Base-by-base conservation (phyloP, 768 basidiomycete species). In the Thelephora ganbajun region DNA sequence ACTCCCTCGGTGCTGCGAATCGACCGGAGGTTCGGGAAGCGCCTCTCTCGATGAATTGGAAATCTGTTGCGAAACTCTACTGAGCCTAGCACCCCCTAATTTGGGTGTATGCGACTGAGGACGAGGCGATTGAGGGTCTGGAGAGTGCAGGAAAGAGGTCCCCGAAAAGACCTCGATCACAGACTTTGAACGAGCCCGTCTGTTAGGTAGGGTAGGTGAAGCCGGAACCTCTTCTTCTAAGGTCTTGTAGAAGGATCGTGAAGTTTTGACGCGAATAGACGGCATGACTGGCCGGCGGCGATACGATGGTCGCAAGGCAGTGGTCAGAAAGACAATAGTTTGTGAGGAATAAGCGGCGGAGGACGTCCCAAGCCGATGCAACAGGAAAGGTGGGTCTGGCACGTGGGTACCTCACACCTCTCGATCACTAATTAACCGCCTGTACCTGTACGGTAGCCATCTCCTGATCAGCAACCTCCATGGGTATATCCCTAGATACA, bases 21-120 rank as follows among this genome's bases (percentile, higher is more conserved):
- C 35, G n/a, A n/a, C n/a, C n/a, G n/a, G n/a, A 54, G 46, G 19
- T 44, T 42, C 36, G 19, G 9, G 48, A 49, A 16, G 49, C 43
- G 2, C 43, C 44, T n/a, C n/a, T n/a, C n/a, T n/a, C n/a, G n/a
- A n/a, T n/a, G n/a, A n/a, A 43, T 43, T 51, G 49, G 56, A 51
- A 45, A 61, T 59, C 34, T 60, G 56, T 5, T 53, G 37, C 11
- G 51, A 50, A 41, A 61, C 51, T 48, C 50, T 58, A 53, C 59
- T 61, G 13, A 48, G 43, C 19, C 36, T 13, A 37, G 36, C 36
- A 37, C 36, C 14, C 14, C 36, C 36, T 19, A 37, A 19, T 14
- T 37, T 37, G 19, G 36, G 14, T 3, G 36, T 37, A 2, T 13
- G 11, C 11, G 11, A 13, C 36, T 37, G 36, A 14, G 14, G 14